A percentile compares a stretch with the other conserved stretches of the same genome.
phyloP scores from a whole-genome alignment of 345 rosid species.

The Salix dunnii region DNA sequence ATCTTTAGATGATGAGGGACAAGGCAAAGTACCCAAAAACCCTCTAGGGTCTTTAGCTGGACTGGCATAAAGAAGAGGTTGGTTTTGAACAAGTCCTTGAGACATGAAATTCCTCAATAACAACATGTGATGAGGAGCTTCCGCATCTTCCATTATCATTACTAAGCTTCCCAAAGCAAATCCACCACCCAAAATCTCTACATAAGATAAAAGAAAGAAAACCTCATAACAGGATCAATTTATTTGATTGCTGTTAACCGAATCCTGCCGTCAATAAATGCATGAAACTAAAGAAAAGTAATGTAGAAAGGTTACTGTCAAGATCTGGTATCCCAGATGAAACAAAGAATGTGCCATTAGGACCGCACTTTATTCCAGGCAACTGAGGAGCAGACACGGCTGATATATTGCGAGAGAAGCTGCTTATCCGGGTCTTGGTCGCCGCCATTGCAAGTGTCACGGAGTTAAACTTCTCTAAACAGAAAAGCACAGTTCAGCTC shows the following conservation, averaged over 20 bases:
- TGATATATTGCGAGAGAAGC: constrained; percentile 72
- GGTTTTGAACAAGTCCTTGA: constrained; percentile 84
- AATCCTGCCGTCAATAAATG: not conserved
- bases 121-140: constrained; percentile 98
- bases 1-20: constrained; percentile 58
- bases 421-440: constrained; percentile 56
- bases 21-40: constrained; percentile 83
- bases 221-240: not conserved
- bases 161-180: constrained; percentile 79
- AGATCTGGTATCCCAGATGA: constrained; percentile 87
- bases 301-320: constrained; percentile 51
- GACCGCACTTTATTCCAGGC: constrained; percentile 79
- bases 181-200: constrained; percentile 85
- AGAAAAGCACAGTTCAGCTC: not conserved
- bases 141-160: constrained; percentile 95
- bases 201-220: constrained; percentile 4
- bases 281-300: not conserved
- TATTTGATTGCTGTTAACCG: not conserved
- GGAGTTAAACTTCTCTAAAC: not conserved
- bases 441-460: constrained; percentile 45
- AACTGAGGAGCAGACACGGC: constrained; percentile 36
- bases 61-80: constrained; percentile 78
- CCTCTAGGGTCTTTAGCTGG: constrained; percentile 77
- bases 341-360: constrained; percentile 67
- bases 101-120: constrained; percentile 90